Base-by-base conservation (phyloP, 805 yeast species). In the Candida pini region DNA sequence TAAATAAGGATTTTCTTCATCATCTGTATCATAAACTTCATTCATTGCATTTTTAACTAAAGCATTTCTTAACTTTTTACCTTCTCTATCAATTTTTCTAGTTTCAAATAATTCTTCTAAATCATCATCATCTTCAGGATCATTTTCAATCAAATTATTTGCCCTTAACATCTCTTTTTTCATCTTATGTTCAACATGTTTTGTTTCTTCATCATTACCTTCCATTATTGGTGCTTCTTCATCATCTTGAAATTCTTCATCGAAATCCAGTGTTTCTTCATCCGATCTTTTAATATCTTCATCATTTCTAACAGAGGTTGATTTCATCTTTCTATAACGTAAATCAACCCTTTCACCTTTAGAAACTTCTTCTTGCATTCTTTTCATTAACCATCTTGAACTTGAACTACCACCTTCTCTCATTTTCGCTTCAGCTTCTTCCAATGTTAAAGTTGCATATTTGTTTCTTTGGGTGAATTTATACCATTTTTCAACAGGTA, bases 141-240 rank as follows among this genome's bases (percentile, higher is more conserved):
- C 88, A 35, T 73, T 77, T 20, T 65, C 60, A 31, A 73, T 71
- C 39, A 85, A 72, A 28, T 81, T 84, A 34, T 80, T 81, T 2
- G 95, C 95, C 44, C 78, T 73, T 39, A 81, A 63, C 95, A 84
- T 85, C 57, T 86, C 95, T 44, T 72, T 78, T 57, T 85, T 87
- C 55, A 86, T 80, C 49, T 84, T 79, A 45, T 71, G 75, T 59
- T 92, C 96, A 33, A 88, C 83, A 43, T 87, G 83, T 56, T 83
- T 88, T 56, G 86, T 84, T 53, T 92, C 97, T 52, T 92, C 96
- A 53, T 90, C 97, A 41, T 89, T 78, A 30, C 96, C 96, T 52
- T 90, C 97, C 69, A 90, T 77, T 39, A 92, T 84, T 19, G 98
- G 98, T 2, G 97, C 97, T 57, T 90, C 98, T 63, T 92, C 98